These are phyloP conservation scores for Tuctoria greenei DNA, from an alignment of 176 grass and related monocot species.

Conservation along the genomic window DNA sequence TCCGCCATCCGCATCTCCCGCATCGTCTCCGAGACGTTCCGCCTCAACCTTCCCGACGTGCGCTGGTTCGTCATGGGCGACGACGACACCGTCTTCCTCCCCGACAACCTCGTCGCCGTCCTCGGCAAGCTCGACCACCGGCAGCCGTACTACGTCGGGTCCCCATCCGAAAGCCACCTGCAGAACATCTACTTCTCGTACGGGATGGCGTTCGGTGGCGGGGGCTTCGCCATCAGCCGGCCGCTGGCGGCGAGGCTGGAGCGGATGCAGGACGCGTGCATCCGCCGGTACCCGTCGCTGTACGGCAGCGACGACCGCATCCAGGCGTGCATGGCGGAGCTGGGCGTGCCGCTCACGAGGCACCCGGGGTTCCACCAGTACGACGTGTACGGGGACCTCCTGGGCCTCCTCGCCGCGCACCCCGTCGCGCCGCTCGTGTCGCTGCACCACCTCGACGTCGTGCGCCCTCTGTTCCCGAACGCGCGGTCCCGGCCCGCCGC, in stretches of 20 bases:
- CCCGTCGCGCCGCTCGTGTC: constrained; percentile 79
- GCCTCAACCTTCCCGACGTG: constrained; percentile 59
- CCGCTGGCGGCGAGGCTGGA: constrained; percentile 69
- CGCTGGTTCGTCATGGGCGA: constrained; percentile 99
- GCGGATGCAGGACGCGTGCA: constrained; percentile 75
- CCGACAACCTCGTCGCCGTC: constrained; percentile 73
- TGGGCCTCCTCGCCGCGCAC: constrained; percentile 76
- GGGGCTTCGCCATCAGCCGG: constrained; percentile 84
- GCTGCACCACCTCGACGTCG: constrained; percentile 93
- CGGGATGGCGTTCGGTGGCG: constrained; percentile 91
- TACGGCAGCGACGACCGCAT: constrained; percentile 96
- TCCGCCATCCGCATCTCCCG: constrained; percentile 92
- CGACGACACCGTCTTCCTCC: constrained; percentile 92
- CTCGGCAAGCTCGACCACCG: constrained; percentile 76
- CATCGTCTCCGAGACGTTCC: constrained; percentile 93
- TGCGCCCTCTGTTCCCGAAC: constrained; percentile 69
- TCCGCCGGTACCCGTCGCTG: constrained; percentile 77
- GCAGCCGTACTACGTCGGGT: constrained; percentile 90
- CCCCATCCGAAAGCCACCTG: constrained; percentile 81
- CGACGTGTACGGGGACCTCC: constrained; percentile 91
- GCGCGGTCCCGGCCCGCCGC: constrained; percentile 42
- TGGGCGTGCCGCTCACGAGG: constrained; percentile 85
- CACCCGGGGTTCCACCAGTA: constrained; percentile 95
- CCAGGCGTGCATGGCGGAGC: constrained; percentile 99
- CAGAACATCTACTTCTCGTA: constrained; percentile 97